These are phyloP conservation scores for Rhodotorula sp. DNA, from an alignment of 1,284 basidiomycete genomes.

Conservation along the genomic window DNA sequence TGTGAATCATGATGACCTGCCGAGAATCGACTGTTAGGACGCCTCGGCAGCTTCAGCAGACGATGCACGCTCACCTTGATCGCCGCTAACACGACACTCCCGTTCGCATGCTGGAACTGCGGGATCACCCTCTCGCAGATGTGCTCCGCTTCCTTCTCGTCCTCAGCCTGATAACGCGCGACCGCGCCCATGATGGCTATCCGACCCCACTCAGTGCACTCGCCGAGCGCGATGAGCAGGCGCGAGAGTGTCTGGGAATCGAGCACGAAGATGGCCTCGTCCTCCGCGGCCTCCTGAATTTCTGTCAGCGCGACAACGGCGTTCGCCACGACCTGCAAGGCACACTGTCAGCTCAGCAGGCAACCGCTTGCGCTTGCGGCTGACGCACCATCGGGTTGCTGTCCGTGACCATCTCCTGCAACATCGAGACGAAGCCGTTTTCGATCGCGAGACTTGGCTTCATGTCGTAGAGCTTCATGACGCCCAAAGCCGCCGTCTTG, in stretches of 20 bases:
- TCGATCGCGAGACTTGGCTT: conserved; percentile 93
- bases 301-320: conserved; percentile 90
- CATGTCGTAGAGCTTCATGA: conserved; percentile 94
- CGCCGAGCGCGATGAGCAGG: conserved; percentile 90
- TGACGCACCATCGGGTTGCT: conserved; percentile 87
- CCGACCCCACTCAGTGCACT: conserved; percentile 98
- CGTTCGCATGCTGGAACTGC: conserved; percentile 97
- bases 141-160: conserved; percentile 94
- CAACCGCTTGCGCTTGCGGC: no score
- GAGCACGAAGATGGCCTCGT: conserved; percentile 69
- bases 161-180: conserved; percentile 74
- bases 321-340: conserved; percentile 83
- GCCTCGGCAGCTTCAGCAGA: not conserved
- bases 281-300: conserved; percentile 64
- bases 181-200: conserved; percentile 88
- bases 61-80: conserved; percentile 65
- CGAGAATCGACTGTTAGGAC: not conserved
- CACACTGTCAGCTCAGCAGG: accelerated
- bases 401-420: conserved; percentile 89
- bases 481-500: conserved; percentile 91
- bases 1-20: conserved; percentile 95
- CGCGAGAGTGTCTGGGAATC: conserved; percentile 79
- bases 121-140: conserved; percentile 98
- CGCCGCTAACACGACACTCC: conserved; percentile 88
- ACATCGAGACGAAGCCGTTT: conserved; percentile 85